A percentile compares a stretch with the other conserved stretches of the same genome.
These are phyloP conservation scores for Crithidia expoeki DNA, from an alignment of 208 protist species.

Conservation along the genomic window DNA sequence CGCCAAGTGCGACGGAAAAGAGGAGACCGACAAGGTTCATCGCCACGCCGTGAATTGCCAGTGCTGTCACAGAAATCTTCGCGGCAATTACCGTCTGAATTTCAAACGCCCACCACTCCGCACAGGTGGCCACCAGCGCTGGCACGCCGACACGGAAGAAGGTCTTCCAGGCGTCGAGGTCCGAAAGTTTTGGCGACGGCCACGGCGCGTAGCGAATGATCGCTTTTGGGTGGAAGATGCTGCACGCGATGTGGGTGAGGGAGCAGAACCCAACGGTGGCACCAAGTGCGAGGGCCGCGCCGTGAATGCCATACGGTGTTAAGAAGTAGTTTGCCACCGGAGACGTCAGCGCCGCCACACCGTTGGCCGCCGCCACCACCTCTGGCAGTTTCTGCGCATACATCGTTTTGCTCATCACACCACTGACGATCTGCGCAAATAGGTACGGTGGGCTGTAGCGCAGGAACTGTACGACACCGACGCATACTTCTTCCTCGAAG, in stretches of 20 bases:
- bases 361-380: conserved; percentile 57
- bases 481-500: conserved; percentile 50
- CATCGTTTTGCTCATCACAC: conserved; percentile 67
- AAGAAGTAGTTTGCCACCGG: conserved; percentile 66
- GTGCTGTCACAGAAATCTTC: conserved; percentile 41
- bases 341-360: conserved; percentile 46
- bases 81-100: conserved; percentile 61
- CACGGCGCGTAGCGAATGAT: conserved; percentile 55
- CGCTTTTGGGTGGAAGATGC: conserved; percentile 57
- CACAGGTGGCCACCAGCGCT: conserved; percentile 58
- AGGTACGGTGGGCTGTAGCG: conserved; percentile 58
- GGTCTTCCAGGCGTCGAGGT: conserved; percentile 41
- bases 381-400: conserved; percentile 60
- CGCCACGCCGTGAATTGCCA: conserved; percentile 58
- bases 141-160: conserved; percentile 66
- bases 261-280: conserved; percentile 44
- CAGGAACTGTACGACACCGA: conserved; percentile 55
- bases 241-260: conserved; percentile 41
- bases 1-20: conserved; percentile 69
- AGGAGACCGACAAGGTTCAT: conserved; percentile 63
- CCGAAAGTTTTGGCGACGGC: conserved; percentile 56
- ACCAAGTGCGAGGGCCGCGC: conserved; percentile 46
- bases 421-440: conserved; percentile 57
- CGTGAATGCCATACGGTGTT: conserved; percentile 57
- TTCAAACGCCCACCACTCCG: conserved; percentile 85